Conservation (phyloP, 495 filamentous ascomycete genomes). For the Clavariopsis aquatica region DNA sequence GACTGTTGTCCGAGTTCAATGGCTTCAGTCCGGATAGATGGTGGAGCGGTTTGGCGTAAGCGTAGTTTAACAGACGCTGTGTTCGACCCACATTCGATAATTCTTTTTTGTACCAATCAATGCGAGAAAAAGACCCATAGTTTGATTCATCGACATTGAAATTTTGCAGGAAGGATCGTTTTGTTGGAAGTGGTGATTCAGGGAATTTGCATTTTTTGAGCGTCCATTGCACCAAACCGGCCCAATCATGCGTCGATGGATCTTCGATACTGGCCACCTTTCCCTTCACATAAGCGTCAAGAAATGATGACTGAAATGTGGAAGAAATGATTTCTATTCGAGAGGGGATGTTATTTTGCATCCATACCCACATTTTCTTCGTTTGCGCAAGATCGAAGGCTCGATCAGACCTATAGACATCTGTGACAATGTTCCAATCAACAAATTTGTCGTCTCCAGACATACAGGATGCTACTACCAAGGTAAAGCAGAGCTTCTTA, state of each 20-base stretch:
- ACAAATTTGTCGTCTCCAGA: constrained; percentile 69
- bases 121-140: constrained; percentile 4
- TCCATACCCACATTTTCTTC: constrained; percentile 57
- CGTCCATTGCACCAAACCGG: constrained; percentile 72
- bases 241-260: constrained; percentile 75
- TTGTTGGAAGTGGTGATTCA: constrained; percentile 31
- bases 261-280: constrained; percentile 68
- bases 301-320: constrained; percentile 76
- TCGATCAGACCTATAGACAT: constrained; percentile 59
- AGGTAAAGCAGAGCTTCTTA: constrained; percentile 21
- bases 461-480: constrained; percentile 66
- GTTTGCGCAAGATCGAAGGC: constrained; percentile 22
- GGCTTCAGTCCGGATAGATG: neutral
- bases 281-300: constrained; percentile 71
- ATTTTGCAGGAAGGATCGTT: neutral
- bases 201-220: constrained; percentile 43
- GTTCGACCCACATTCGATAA: constrained; percentile 1
- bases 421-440: constrained; percentile 72
- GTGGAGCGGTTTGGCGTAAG: constrained; percentile 18
- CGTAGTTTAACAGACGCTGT: constrained; percentile 3
- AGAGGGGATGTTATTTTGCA: constrained; percentile 59
- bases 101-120: constrained; percentile 32
- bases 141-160: constrained; percentile 15
- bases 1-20: neutral
- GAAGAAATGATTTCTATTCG: constrained; percentile 67